Evolutionary conservation across 108 stramenopile genomes (phyloP).

Genomic region (Seminavis robusta): DNA sequence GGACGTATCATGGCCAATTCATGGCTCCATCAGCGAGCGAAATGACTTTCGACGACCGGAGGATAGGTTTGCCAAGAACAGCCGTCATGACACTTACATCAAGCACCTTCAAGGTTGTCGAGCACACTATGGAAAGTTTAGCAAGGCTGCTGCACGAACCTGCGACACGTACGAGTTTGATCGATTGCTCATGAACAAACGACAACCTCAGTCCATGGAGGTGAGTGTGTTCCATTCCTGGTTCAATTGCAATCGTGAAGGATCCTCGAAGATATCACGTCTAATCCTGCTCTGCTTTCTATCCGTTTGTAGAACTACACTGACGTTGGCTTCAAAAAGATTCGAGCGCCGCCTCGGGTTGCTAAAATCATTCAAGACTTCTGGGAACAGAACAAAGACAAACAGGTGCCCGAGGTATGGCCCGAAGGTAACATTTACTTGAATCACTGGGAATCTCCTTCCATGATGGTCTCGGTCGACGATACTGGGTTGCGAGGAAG

Average conservation of each 20-base stretch:
- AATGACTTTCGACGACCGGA: too few species aligned
- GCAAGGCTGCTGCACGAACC: constrained; percentile 2
- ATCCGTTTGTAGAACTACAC: constrained; percentile 55
- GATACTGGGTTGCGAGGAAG: constrained; percentile 36
- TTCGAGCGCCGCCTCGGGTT: constrained; percentile 24
- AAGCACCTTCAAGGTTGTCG: constrained; percentile 35
- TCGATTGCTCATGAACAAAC: constrained; percentile 44
- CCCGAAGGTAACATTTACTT: constrained; percentile 19
- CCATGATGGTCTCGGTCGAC: constrained; percentile 38
- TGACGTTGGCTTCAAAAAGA: constrained; percentile 32
- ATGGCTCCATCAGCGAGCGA: too few species aligned
- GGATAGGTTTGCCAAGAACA: too few species aligned
- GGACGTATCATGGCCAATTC: too few species aligned
- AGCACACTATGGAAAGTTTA: constrained; percentile 6
- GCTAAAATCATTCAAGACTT: constrained; percentile 19
- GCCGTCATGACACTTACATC: constrained; percentile 34
- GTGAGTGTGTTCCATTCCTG: too few species aligned
- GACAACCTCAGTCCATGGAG: too few species aligned
- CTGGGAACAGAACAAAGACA: constrained; percentile 36
- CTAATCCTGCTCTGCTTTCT: too few species aligned
- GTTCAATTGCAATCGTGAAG: too few species aligned
- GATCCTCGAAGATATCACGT: too few species aligned
- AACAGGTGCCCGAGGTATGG: constrained; percentile 1
- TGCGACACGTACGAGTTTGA: constrained; percentile 56
- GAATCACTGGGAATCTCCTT: constrained; percentile 40